These are phyloP conservation scores for Plenodomus biglobosus DNA, from an alignment of 2,329 filamentous ascomycete genomes.

Conservation along the genomic window DNA sequence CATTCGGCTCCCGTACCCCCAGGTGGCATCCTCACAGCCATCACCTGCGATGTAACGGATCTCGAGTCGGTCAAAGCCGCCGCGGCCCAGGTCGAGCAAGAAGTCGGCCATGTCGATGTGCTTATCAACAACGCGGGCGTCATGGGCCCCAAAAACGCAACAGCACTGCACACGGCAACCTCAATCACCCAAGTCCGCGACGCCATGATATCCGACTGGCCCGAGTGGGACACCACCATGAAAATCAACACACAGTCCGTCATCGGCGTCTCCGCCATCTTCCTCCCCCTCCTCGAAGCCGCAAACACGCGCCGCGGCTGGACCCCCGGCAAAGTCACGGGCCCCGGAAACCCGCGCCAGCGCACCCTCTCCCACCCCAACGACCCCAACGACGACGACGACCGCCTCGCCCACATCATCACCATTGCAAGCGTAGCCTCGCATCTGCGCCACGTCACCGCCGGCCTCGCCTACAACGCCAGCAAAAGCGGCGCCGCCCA, in stretches of 20 bases:
- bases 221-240: slow-evolving; percentile 42
- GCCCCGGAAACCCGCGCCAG: slow-evolving; percentile 25
- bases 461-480: slow-evolving; percentile 49
- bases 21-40: slow-evolving; percentile 38
- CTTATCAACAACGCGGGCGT: slow-evolving; percentile 57
- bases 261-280: slow-evolving; percentile 48
- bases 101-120: slow-evolving; percentile 54
- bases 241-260: slow-evolving; percentile 51
- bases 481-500: slow-evolving; percentile 49
- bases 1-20: slow-evolving; percentile 29
- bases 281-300: slow-evolving; percentile 49
- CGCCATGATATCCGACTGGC: slow-evolving; percentile 39
- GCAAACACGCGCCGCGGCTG: slow-evolving; percentile 50
- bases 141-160: slow-evolving; percentile 48
- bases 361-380: slow-evolving; percentile 24
- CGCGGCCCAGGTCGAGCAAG: slow-evolving; percentile 46
- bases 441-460: slow-evolving; percentile 43
- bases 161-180: slow-evolving; percentile 46
- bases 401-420: slow-evolving; percentile 51
- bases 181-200: slow-evolving; percentile 50
- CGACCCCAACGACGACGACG: slow-evolving; percentile 34
- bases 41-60: slow-evolving; percentile 49
- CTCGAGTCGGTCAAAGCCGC: slow-evolving; percentile 46
- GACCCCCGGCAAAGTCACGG: slow-evolving; percentile 36
- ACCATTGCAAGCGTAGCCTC: slow-evolving; percentile 48